A percentile compares a stretch with the other conserved stretches of the same genome.
These are phyloP conservation scores for Cladosporium sp. DNA, from an alignment of 2,329 filamentous ascomycete species.

Conservation along the genomic window DNA sequence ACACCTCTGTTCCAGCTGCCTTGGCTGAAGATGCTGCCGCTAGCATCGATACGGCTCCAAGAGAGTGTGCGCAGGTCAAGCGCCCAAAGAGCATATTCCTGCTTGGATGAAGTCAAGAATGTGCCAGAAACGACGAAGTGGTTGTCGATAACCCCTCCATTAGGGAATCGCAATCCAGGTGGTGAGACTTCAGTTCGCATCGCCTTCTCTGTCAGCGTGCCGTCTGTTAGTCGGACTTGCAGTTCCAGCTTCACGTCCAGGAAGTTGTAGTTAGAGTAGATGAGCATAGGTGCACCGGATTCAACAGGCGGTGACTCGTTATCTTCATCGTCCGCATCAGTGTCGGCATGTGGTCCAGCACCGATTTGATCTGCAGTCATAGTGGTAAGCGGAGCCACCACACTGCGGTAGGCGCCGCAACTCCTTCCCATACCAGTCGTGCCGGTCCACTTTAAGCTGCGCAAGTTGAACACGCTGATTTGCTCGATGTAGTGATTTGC, in stretches of 20 bases:
- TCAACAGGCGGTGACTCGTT: slow-evolving; percentile 34
- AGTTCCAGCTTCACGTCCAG: slow-evolving; percentile 94
- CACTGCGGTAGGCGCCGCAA: slow-evolving; percentile 93
- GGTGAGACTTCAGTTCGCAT: slow-evolving; percentile 88
- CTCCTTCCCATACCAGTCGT: slow-evolving; percentile 85
- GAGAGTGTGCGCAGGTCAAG: slow-evolving; percentile 83
- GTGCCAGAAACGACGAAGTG: slow-evolving; percentile 98
- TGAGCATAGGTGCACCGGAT: slow-evolving; percentile 72
- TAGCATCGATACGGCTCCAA: slow-evolving; percentile 95
- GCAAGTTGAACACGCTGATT: slow-evolving; percentile 95
- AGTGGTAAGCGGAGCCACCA: slow-evolving; percentile 79
- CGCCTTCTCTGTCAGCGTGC: slow-evolving; percentile 77
- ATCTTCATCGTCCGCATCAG: slow-evolving; percentile 42
- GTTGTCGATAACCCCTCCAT: slow-evolving; percentile 91
- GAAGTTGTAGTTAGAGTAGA: slow-evolving; percentile 99
- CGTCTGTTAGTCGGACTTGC: slow-evolving; percentile 82
- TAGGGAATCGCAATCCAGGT: slow-evolving; percentile 90
- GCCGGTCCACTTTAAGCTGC: slow-evolving; percentile 92
- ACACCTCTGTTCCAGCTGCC: slow-evolving; percentile 97
- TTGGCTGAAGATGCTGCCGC: slow-evolving; percentile 89
- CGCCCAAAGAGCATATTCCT: slow-evolving; percentile 97
- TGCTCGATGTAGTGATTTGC: slow-evolving; percentile 99
- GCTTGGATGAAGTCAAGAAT: slow-evolving; percentile 94
- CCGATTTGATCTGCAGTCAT: slow-evolving; percentile 67
- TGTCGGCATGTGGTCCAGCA: slow-evolving; percentile 50